Conservation (phyloP, 768 basidiomycete species). For the Auricularia heimuer region DNA sequence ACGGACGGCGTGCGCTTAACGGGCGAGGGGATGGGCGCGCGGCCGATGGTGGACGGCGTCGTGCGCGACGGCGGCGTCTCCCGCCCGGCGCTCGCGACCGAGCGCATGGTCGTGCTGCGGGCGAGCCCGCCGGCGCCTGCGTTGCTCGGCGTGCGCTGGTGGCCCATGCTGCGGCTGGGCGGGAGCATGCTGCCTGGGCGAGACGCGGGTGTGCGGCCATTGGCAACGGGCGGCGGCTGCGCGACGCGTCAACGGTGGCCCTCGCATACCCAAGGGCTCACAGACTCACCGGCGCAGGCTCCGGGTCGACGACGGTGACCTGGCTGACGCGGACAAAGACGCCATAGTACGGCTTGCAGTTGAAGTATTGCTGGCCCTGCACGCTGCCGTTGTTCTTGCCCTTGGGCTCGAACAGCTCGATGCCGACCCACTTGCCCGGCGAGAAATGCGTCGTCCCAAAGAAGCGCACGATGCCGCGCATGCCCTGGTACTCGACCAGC, state of each 20-base stretch:
- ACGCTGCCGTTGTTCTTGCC: conserved; percentile 97
- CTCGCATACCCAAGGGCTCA: background rate
- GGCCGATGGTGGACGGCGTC: conserved; percentile 31
- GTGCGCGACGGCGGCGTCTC: conserved; percentile 40
- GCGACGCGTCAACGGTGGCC: background rate
- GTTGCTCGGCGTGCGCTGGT: conserved; percentile 48
- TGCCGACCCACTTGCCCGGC: conserved; percentile 88
- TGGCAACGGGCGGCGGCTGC: background rate
- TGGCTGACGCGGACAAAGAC: conserved; percentile 85
- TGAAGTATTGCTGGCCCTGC: conserved; percentile 70
- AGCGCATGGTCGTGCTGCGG: conserved; percentile 33
- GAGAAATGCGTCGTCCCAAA: conserved; percentile 75
- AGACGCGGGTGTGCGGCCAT: background rate
- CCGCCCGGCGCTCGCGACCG: conserved; percentile 39
- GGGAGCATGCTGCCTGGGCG: background rate
- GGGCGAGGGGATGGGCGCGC: conserved; percentile 21
- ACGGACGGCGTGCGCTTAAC: conserved; percentile 16
- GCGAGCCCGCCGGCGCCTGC: conserved; percentile 18
- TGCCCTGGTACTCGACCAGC: conserved; percentile 69
- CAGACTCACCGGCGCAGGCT: background rate
- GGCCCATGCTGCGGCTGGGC: conserved; percentile 26
- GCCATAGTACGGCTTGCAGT: conserved; percentile 64
- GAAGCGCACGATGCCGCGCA: conserved; percentile 80
- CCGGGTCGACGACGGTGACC: conserved; percentile 48
- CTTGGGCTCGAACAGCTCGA: conserved; percentile 70